Conservation (phyloP, 331 rosid genomes). For the Phaseolus coccineus region DNA sequence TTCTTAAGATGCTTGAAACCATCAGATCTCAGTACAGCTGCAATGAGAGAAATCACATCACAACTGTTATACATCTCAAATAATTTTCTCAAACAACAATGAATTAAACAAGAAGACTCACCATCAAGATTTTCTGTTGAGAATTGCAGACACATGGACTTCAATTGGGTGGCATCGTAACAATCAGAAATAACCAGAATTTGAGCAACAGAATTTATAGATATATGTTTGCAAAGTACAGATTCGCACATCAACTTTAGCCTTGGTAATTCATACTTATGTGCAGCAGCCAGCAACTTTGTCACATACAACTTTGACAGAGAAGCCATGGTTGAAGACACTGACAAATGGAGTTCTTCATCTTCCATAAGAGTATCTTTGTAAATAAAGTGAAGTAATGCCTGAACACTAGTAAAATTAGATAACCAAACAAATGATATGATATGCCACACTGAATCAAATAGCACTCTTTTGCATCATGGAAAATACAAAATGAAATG, state of each 20-base stretch:
- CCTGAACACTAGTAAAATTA: conserved; percentile 59
- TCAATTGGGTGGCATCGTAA: neutral
- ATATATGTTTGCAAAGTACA: conserved; percentile 81
- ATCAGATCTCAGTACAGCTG: no score
- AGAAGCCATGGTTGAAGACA: conserved; percentile 61
- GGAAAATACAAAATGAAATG: neutral
- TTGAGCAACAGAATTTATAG: conserved; percentile 79
- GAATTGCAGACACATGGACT: neutral
- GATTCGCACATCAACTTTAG: conserved; percentile 89
- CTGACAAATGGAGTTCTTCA: conserved; percentile 62
- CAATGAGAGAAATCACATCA: no score
- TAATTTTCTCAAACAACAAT: no score
- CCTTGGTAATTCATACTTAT: conserved; percentile 76
- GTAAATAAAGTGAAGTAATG: conserved; percentile 84
- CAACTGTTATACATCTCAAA: no score
- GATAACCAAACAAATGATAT: conserved; percentile 37
- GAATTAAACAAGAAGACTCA: neutral
- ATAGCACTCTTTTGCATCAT: no score
- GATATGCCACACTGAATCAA: conserved; percentile 9
- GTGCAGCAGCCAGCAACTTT: conserved; percentile 86
- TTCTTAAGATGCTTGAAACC: no score
- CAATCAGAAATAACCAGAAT: conserved; percentile 53
- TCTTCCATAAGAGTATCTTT: conserved; percentile 77
- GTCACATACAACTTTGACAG: conserved; percentile 68
- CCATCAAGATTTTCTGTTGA: neutral